These are phyloP conservation scores for Cucurbita moschata DNA, from an alignment of 306 rosid species.

Conservation along the genomic window DNA sequence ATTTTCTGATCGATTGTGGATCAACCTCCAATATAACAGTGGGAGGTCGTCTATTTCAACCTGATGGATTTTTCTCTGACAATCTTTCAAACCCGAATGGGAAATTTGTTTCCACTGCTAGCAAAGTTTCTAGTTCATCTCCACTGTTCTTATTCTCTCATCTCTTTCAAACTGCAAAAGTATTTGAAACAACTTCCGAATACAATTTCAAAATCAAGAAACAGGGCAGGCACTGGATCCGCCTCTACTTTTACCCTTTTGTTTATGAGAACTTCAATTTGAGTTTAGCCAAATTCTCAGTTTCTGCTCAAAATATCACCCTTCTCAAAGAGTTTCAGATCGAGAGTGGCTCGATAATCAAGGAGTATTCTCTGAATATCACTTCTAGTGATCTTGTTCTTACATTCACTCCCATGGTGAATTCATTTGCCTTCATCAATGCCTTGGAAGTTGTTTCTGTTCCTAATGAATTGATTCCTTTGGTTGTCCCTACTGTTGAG, in stretches of 20 bases:
- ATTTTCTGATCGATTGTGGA: conserved; percentile 46
- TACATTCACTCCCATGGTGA: conserved; percentile 33
- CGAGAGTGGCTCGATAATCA: conserved; percentile 10
- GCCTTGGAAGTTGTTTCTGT: conserved; percentile 44
- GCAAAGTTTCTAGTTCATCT: conserved; percentile 6
- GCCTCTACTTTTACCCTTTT: conserved; percentile 51
- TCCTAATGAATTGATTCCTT: conserved; percentile 38
- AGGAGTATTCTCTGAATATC: conserved; percentile 41
- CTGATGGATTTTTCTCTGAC: conserved; percentile 26
- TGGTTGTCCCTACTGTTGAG: conserved; percentile 14
- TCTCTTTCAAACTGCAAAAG: conserved; percentile 36
- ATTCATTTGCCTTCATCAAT: conserved; percentile 53
- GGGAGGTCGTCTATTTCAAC: conserved; percentile 28
- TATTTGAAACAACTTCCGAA: conserved; percentile 22
- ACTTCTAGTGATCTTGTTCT: conserved; percentile 25
- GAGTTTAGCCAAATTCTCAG: conserved; percentile 48
- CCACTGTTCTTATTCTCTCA: conserved; percentile 19
- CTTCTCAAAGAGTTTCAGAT: conserved; percentile 30
- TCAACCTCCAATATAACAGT: conserved; percentile 25
- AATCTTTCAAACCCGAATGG: conserved; percentile 24
- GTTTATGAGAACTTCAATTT: conserved; percentile 14
- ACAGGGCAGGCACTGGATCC: conserved; percentile 50
- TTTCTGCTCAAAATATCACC: conserved; percentile 39
- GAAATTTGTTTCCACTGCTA: conserved; percentile 14
- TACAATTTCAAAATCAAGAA: conserved; percentile 40